Conservation (phyloP, 164 flowering plant genomes). For the Hamamelis virginiana region DNA sequence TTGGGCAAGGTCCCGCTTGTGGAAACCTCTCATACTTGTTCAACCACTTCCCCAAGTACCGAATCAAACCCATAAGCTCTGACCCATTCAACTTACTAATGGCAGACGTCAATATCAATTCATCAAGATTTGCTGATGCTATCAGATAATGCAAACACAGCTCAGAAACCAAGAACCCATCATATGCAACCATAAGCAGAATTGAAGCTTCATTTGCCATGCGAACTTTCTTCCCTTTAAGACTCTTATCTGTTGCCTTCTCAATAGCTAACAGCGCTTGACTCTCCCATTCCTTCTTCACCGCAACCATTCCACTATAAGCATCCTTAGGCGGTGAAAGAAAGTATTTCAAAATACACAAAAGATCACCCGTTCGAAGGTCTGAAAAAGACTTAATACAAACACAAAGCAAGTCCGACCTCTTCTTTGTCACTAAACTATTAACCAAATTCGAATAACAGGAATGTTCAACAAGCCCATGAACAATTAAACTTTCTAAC, state of each 20-base stretch:
- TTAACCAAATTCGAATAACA: conserved; percentile 34
- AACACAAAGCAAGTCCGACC: conserved; percentile 57
- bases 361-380: conserved; percentile 46
- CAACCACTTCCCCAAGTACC: conserved; percentile 83
- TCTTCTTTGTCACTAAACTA: conserved; percentile 40
- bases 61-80: conserved; percentile 58
- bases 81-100: conserved; percentile 52
- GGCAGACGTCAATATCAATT: conserved; percentile 52
- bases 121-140: conserved; percentile 53
- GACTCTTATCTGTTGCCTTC: conserved; percentile 26
- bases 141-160: conserved; percentile 79
- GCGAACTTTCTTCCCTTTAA: conserved; percentile 18
- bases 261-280: conserved; percentile 57
- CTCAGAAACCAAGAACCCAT: conserved; percentile 66
- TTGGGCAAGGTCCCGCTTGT: conserved; percentile 54
- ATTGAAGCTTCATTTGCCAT: conserved; percentile 64
- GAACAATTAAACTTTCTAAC: conserved; percentile 51
- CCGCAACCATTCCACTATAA: conserved; percentile 28
- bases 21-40: conserved; percentile 86
- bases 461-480: conserved; percentile 39
- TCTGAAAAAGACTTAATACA: conserved; percentile 55
- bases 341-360: conserved; percentile 62
- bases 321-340: conserved; percentile 42
- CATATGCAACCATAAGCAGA: conserved; percentile 74
- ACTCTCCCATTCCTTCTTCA: conserved; percentile 74